Base-by-base conservation (phyloP, 345 rosid genomes). In the Mangifera indica region DNA sequence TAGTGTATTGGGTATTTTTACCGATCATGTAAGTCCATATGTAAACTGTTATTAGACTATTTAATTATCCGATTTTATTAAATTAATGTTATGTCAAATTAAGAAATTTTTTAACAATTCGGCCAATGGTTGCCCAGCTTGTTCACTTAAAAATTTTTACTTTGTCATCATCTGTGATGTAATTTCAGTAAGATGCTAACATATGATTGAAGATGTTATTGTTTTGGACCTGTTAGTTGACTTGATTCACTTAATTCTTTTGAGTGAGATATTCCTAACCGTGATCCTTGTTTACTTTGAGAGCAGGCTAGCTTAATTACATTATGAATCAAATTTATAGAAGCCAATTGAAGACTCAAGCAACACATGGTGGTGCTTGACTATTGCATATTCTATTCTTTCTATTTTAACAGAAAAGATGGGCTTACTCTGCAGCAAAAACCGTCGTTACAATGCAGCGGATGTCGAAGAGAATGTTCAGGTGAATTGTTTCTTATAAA, bases 361-460 rank as follows among this genome's bases (percentile, higher is more conserved):
- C 69, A 57, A 64, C 56, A 71, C 52, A 72, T 63, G 45, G 75
- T 29, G 71, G 75, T 58, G 72, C 62, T 82, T 83, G 82, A 81
- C 59, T 45, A 48, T 66, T 73, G 66, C 24, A 59, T 81, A 75
- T 80, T 84, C 83, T 77, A 83, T 84, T 90, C 92, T 70, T 73
- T 74, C 73, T 79, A 66, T 61, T 79, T 69, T 74, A 5, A 64
- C 79, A 72, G 81, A 87, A 69, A 82, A 82, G 67, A 91, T 89
- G 99, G 98, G 99, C 66, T 80, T 81, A 77, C 92, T 93, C 77
- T 96, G 99, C 86, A 91, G 97, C 76, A 91, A 82, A 87, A 84
- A 83, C 76, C 79, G 76, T 57, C 85, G 60, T 46, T 84, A 78
- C 79, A 83, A 67, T 79, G 90, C 87, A 26, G 88, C 92, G 74